Evolutionary conservation across 2,329 filamentous ascomycete species (phyloP).

Genomic region (Cytospora chrysosperma): DNA sequence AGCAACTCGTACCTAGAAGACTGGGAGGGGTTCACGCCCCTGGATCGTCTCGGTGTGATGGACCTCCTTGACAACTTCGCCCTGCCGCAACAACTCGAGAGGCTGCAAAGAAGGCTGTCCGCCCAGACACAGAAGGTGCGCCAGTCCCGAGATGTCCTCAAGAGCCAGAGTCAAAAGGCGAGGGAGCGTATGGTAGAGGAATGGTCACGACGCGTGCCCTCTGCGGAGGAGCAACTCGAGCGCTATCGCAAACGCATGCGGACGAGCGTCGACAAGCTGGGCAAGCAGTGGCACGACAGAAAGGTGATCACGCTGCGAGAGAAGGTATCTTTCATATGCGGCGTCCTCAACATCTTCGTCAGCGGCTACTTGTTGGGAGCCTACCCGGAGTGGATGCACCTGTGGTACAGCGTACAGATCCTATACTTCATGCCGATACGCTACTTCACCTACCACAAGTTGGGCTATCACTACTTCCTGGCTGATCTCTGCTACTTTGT

Average conservation of each 20-base stretch:
- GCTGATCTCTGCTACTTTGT: constrained; percentile 98
- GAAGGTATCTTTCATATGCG: constrained; percentile 94
- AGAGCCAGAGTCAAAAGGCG: constrained; percentile 73
- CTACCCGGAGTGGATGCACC: constrained; percentile 79
- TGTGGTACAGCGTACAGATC: constrained; percentile 88
- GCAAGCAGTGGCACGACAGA: constrained; percentile 82
- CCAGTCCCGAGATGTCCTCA: constrained; percentile 77
- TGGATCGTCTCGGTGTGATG: constrained; percentile 87
- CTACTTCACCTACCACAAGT: constrained; percentile 84
- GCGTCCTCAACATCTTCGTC: constrained; percentile 95
- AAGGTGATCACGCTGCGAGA: constrained; percentile 85
- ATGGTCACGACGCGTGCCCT: constrained; percentile 82
- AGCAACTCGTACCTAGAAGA: constrained; percentile 86
- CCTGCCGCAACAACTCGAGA: constrained; percentile 85
- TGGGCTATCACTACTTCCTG: constrained; percentile 94
- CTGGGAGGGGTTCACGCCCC: constrained; percentile 80
- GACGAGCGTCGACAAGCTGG: constrained; percentile 81
- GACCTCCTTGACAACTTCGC: constrained; percentile 94
- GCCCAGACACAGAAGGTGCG: constrained; percentile 83
- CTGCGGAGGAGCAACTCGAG: constrained; percentile 88
- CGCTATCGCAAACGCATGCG: constrained; percentile 88
- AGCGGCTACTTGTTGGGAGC: constrained; percentile 91
- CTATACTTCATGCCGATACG: constrained; percentile 97
- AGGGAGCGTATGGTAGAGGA: constrained; percentile 89
- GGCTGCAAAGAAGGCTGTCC: constrained; percentile 78